Conservation (phyloP, 495 filamentous ascomycete species). For the Annulohypoxylon maeteangense region DNA sequence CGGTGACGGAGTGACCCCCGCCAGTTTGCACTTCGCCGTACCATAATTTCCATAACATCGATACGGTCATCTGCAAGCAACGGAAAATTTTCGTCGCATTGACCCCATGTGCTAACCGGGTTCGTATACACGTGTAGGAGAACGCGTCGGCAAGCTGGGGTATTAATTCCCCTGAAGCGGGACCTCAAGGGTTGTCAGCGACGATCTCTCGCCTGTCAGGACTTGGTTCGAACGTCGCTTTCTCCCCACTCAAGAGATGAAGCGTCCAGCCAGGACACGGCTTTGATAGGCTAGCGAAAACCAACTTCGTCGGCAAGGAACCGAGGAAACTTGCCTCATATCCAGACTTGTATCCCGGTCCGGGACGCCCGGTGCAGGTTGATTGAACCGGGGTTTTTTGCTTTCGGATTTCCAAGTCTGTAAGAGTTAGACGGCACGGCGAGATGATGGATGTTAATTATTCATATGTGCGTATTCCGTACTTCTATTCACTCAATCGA, state of each 20-base stretch:
- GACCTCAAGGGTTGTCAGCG: constrained; percentile 30
- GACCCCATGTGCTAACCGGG: constrained; percentile 32
- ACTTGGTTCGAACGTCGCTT: background rate
- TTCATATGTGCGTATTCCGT: background rate
- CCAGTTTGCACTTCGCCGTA: background rate
- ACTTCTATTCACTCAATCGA: background rate
- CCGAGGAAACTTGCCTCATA: constrained; percentile 15
- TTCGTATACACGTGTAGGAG: constrained; percentile 18
- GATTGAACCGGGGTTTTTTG: background rate
- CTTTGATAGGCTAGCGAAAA: background rate
- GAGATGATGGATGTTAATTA: background rate
- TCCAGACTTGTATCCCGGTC: constrained; percentile 6
- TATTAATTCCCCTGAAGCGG: constrained; percentile 32
- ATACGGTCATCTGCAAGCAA: constrained; percentile 4
- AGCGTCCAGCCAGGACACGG: constrained; percentile 11
- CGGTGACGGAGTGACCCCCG: constrained; percentile 18
- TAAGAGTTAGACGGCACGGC: background rate
- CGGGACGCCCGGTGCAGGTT: background rate
- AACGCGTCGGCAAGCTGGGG: constrained; percentile 23
- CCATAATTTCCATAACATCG: constrained; percentile 1
- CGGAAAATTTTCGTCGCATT: constrained; percentile 40
- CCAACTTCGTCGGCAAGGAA: constrained; percentile 1
- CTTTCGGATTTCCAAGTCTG: background rate
- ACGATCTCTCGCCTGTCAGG: constrained; percentile 31
- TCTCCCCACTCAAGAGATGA: constrained; percentile 21